These are phyloP conservation scores for Lachancea fermentati DNA, from an alignment of 805 yeast genomes.

Conservation along the genomic window DNA sequence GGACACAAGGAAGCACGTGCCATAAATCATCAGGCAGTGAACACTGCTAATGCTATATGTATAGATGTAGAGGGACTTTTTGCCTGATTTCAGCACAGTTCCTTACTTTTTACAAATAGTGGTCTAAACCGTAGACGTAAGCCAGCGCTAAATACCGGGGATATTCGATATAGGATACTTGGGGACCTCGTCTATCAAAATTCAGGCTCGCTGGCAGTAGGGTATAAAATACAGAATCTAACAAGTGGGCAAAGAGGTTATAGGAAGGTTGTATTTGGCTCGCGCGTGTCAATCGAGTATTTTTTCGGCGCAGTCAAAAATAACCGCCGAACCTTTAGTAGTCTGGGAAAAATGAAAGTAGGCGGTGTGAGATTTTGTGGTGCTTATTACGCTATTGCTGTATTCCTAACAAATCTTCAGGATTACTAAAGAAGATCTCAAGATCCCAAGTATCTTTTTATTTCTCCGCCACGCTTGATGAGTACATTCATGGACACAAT, in stretches of 20 bases:
- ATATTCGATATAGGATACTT: background rate
- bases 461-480: slow-evolving; percentile 1
- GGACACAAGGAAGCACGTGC: slow-evolving; percentile 2
- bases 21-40: slow-evolving; percentile 2
- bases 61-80: slow-evolving; percentile 1
- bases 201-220: slow-evolving; percentile 2
- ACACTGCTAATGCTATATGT: slow-evolving; percentile 2
- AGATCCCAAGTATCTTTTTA: background rate
- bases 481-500: slow-evolving; percentile 2
- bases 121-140: slow-evolving; percentile 1
- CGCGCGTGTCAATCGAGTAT: slow-evolving; percentile 4
- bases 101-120: slow-evolving; percentile 1
- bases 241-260: slow-evolving; percentile 1
- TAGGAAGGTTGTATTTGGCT: background rate
- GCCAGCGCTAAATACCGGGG: background rate
- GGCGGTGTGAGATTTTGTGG: slow-evolving; percentile 4
- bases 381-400: slow-evolving; percentile 1
- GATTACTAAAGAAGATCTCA: slow-evolving; percentile 2
- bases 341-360: slow-evolving; percentile 1
- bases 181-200: slow-evolving; percentile 1
- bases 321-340: slow-evolving; percentile 1
- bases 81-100: slow-evolving; percentile 1
- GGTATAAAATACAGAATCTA: slow-evolving; percentile 2
- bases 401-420: slow-evolving; percentile 1
- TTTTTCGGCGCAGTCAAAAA: slow-evolving; percentile 5